Evolutionary conservation across 768 basidiomycete genomes (phyloP).

Genomic region (Lactarius deliciosus): DNA sequence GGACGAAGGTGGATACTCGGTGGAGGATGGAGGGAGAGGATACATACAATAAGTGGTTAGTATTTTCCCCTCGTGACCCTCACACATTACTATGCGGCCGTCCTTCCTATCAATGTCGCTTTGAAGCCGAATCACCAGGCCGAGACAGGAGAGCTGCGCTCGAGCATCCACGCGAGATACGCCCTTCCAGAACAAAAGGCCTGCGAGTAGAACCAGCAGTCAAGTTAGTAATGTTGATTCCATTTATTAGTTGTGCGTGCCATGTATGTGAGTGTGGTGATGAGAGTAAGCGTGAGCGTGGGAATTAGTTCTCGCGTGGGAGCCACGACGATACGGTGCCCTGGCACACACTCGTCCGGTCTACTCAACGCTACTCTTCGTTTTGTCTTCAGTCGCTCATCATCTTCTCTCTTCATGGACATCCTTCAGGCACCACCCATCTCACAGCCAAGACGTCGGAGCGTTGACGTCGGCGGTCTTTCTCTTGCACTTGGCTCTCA

Average conservation of each 20-base stretch:
- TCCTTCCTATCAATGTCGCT: conserved; percentile 45
- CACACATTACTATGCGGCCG: conserved; percentile 49
- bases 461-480: conserved; percentile 89
- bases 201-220: background rate
- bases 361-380: background rate
- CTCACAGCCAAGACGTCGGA: conserved; percentile 52
- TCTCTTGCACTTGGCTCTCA: conserved; percentile 68
- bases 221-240: background rate
- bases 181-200: conserved; percentile 48
- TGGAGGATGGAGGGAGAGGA: conserved; percentile 15
- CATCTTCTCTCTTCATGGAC: conserved; percentile 17
- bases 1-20: conserved; percentile 11
- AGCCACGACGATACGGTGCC: conserved; percentile 18
- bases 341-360: background rate
- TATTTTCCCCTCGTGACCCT: conserved; percentile 59
- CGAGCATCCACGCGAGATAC: conserved; percentile 58
- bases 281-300: conserved; percentile 1
- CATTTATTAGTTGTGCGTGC: background rate
- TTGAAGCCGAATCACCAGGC: conserved; percentile 59
- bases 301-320: conserved; percentile 18
- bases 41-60: conserved; percentile 47
- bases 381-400: conserved; percentile 2
- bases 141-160: conserved; percentile 65
- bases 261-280: background rate
- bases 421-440: conserved; percentile 18